Evolutionary conservation across 2,329 filamentous ascomycete species (phyloP).

Genomic region (Stromatinia cepivora): DNA sequence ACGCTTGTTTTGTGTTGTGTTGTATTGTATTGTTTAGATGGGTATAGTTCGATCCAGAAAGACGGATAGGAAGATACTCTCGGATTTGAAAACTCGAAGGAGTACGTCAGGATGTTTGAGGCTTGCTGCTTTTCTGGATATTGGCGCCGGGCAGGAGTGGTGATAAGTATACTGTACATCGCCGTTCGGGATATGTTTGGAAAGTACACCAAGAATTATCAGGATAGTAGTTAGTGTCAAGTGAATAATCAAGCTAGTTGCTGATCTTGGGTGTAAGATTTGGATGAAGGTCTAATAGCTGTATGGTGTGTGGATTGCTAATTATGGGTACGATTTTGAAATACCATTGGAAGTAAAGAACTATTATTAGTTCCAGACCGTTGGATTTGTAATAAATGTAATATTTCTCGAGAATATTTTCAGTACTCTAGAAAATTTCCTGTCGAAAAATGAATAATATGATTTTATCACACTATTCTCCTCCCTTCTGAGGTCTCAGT

Average conservation of each 20-base stretch:
- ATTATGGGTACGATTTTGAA: too few species aligned
- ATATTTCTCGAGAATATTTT: too few species aligned
- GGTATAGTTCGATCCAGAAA: not conserved
- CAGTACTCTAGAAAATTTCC: too few species aligned
- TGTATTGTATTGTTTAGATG: conserved; percentile 38
- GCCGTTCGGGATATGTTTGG: not conserved
- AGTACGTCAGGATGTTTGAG: not conserved
- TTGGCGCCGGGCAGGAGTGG: not conserved
- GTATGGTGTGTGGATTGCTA: not conserved
- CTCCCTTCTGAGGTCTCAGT: too few species aligned
- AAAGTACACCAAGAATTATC: not conserved
- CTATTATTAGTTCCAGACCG: too few species aligned
- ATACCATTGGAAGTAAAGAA: too few species aligned
- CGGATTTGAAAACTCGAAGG: not conserved
- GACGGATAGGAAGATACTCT: not conserved
- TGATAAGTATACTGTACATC: not conserved
- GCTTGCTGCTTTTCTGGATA: not conserved
- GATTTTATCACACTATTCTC: too few species aligned
- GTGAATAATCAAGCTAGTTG: not conserved
- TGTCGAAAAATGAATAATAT: too few species aligned
- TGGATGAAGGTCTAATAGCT: not conserved
- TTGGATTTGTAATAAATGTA: too few species aligned
- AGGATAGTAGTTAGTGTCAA: not conserved
- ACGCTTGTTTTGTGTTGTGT: conserved; percentile 33
- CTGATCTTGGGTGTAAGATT: not conserved